Evolutionary conservation across 2,329 filamentous ascomycete species (phyloP), one percentile per base, ranked within the genome.

Genomic region (Macrophomina pseudophaseolina): DNA sequence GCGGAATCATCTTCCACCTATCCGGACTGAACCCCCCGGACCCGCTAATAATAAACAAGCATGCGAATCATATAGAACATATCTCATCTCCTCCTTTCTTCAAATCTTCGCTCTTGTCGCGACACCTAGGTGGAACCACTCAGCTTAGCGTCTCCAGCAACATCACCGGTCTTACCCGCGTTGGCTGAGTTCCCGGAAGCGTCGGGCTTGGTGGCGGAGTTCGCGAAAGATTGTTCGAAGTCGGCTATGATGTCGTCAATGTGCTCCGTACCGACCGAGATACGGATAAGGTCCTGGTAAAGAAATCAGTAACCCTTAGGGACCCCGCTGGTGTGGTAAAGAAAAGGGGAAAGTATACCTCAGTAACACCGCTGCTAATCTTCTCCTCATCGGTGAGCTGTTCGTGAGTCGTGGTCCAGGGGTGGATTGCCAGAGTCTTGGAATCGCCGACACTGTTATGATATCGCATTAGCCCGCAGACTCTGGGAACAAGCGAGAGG

Each of bases 181-280:
- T 79, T 79, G 53, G 66, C 69, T 7, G 73, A 65, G 60, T 75
- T 69, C 56, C 76, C 76, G 67, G 76, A 72, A 68, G 75, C 72
- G 4, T 74, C 72, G 7, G 79, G 81, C 75, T 82, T 82, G 9
- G 81, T 83, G 1, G 80, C 80, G 6, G 81, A 75, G 32, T 86
- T 85, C 75, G 88, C 86, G 80, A 97, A 96, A 0, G 92, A 91
- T 83, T 97, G 94, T 79, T 94, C 90, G 77, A 98, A 97, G 80
- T 98, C 94, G 72, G 89, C 91, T 75, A 97, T 95, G 74, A 98
- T 97, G 75, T 98, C 94, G 82, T 97, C 94, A 76, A 98, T 97
- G 79, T 97, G 93, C 82, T 98, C 94, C 0, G 91, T 97, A 63
- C 94, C 94, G 67, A 97, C 94, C 0, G 94, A 97, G 75, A 98